These are phyloP conservation scores for Cordyceps pruinosa DNA, from an alignment of 2,329 filamentous ascomycete species.

Conservation along the genomic window DNA sequence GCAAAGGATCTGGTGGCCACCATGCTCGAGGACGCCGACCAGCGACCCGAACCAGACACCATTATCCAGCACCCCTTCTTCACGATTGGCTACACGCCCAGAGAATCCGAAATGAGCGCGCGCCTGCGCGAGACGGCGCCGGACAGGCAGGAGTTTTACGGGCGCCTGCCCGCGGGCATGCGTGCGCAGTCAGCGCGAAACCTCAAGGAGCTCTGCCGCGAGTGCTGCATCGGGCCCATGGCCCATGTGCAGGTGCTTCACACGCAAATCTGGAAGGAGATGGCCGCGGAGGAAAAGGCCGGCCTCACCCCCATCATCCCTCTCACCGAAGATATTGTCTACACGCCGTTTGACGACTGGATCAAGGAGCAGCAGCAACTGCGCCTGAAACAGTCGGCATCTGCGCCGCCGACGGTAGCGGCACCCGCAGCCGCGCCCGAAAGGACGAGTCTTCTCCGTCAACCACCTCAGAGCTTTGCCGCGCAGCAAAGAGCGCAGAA, in stretches of 20 bases:
- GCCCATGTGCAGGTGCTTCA: conserved; percentile 38
- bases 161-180: conserved; percentile 38
- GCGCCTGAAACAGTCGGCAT: conserved; percentile 24
- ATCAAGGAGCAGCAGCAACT: conserved; percentile 45
- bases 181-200: conserved; percentile 43
- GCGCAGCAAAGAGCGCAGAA: conserved; percentile 57
- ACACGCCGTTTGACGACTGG: conserved; percentile 57
- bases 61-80: conserved; percentile 80
- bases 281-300: conserved; percentile 61
- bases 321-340: conserved; percentile 54
- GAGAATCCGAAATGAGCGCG: conserved; percentile 49
- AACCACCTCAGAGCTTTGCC: conserved; percentile 57
- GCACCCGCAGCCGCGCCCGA: conserved; percentile 20
- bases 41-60: conserved; percentile 65
- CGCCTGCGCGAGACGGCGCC: conserved; percentile 52
- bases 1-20: conserved; percentile 71
- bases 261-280: conserved; percentile 57
- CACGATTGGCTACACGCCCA: conserved; percentile 66
- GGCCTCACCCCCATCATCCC: conserved; percentile 58
- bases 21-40: conserved; percentile 68
- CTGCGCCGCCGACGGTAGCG: conserved; percentile 19
- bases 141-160: conserved; percentile 51
- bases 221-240: conserved; percentile 54
- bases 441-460: conserved; percentile 40
- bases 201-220: conserved; percentile 49